These are phyloP conservation scores for Paramecium sexaurelia DNA, from an alignment of 73 alveolate genomes.

Conservation along the genomic window DNA sequence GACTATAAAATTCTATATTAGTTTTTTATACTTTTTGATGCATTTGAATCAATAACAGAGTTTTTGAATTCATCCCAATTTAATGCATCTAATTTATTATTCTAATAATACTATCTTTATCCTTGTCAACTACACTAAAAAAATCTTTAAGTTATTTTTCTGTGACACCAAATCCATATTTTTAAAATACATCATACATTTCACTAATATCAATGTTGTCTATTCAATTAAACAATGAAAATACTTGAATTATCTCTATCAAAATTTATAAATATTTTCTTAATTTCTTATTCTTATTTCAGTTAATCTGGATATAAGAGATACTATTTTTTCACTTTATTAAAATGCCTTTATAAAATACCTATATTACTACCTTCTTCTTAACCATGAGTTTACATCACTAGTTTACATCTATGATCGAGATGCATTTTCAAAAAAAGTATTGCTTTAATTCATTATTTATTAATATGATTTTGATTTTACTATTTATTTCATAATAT, in stretches of 20 bases:
- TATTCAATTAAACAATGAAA: not conserved
- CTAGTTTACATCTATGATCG: not conserved
- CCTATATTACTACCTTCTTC: not conserved
- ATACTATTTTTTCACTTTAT: not conserved
- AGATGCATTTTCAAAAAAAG: not conserved
- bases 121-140: not conserved
- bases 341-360: not conserved
- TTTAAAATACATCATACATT: conserved; percentile 8
- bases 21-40: not conserved
- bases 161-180: not conserved
- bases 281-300: not conserved
- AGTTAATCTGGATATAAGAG: not conserved
- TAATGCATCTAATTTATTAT: not conserved
- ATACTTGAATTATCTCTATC: conserved; percentile 14
- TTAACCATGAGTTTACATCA: not conserved
- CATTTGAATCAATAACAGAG: not conserved
- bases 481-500: not conserved
- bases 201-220: conserved; percentile 14
- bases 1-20: not conserved
- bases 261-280: not conserved
- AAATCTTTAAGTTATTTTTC: not conserved
- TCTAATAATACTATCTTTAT: not conserved
- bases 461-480: not conserved
- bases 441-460: not conserved
- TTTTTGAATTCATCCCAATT: conserved; percentile 14